Base-by-base conservation (phyloP, 2,329 filamentous ascomycete species). In the Harringtonia lauricola region DNA sequence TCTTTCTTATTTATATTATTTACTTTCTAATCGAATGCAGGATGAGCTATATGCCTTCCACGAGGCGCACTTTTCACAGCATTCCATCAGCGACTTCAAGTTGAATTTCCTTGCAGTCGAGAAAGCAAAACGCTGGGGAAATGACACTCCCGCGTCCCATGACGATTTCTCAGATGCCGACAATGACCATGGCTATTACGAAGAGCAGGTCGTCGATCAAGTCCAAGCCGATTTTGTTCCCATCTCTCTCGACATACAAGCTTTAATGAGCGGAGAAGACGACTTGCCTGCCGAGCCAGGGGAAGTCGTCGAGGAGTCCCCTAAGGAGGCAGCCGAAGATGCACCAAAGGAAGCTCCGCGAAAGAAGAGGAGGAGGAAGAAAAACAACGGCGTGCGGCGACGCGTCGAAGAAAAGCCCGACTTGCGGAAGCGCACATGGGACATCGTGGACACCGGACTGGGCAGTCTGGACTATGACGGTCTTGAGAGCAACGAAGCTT, bases 371-470 rank as follows among this genome's bases (percentile, higher is more conserved):
- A 37, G 46, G 33, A 31, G 45, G 3, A 41, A 38, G 34, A 51
- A 44, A 34, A 49, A 45, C 17, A 42, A 42, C 14, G 53, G 54
- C 10, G 67, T 61, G 40, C 62, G 3, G 21, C 8, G 14, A 24
- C 57, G 57, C 12, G 63, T 61, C 33, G 64, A 70, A 45, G 68
- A 68, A 3, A 79, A 79, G 53, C 74, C 74, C 2, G 78, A 82
- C 53, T 55, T 82, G 49, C 70, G 78, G 39, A 82, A 82, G 62
- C 70, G 78, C 34, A 82, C 78, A 0, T 82, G 78, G 78, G 78
- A 82, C 51, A 65, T 79, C 17, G 78, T 82, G 8, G 79, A 79
- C 44, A 64, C 66, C 39, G 78, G 77, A 9, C 62, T 81, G 44
- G 74, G 74, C 45, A 70, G 68, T 36, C 64, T 82, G 18, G 70